phyloP scores from a whole-genome alignment of 176 grass and related monocot species.

The Oryza officinalis region DNA sequence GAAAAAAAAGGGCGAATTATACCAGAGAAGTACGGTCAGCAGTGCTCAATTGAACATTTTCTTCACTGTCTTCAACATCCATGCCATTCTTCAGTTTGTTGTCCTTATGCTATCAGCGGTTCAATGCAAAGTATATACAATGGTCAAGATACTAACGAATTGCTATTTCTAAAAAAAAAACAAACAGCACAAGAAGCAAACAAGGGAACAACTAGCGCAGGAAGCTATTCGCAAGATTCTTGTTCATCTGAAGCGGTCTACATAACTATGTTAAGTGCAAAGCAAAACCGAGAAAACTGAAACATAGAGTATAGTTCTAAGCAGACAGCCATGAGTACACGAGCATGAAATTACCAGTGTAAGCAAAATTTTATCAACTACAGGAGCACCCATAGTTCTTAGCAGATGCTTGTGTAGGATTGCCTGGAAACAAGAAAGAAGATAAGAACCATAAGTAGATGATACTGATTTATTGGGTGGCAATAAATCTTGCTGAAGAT shows the following conservation, averaged over 20 bases:
- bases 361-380: slow-evolving; percentile 71
- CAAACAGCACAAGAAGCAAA: not conserved
- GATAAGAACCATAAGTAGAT: slow-evolving; percentile 38
- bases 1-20: slow-evolving; percentile 13
- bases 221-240: not conserved
- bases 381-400: slow-evolving; percentile 69
- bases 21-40: slow-evolving; percentile 83
- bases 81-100: slow-evolving; percentile 93
- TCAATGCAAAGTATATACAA: slow-evolving; percentile 27
- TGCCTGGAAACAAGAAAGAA: slow-evolving; percentile 50
- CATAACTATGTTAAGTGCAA: not conserved
- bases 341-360: slow-evolving; percentile 58
- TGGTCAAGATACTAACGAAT: not conserved
- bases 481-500: slow-evolving; percentile 29
- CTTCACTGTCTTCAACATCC: slow-evolving; percentile 61
- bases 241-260: not conserved
- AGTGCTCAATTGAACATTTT: slow-evolving; percentile 51
- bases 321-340: slow-evolving; percentile 1
- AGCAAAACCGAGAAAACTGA: not conserved
- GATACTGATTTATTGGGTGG: slow-evolving; percentile 28
- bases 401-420: slow-evolving; percentile 95
- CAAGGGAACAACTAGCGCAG: slow-evolving; percentile 4
- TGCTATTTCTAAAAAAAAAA: slow-evolving; percentile 18
- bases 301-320: not conserved
- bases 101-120: slow-evolving; percentile 64